A percentile compares a stretch with the other conserved stretches of the same genome.
These are phyloP conservation scores for Coriaria nepalensis DNA, from an alignment of 306 rosid species.

Conservation along the genomic window DNA sequence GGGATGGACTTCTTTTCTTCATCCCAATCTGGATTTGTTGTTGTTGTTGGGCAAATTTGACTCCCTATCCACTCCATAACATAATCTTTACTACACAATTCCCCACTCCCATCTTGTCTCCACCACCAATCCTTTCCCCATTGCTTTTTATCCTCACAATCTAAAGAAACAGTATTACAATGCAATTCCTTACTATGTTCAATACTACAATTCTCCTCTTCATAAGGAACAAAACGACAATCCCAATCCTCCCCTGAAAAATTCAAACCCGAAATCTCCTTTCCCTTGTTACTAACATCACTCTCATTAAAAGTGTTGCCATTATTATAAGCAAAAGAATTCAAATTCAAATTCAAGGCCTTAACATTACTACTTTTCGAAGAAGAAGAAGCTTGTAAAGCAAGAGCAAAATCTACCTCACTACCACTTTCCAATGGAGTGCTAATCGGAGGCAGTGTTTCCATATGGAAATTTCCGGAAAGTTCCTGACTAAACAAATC, in stretches of 20 bases:
- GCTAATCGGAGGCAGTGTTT: conserved; percentile 49
- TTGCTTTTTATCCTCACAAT: conserved; percentile 43
- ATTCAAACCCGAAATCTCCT: conserved; percentile 51
- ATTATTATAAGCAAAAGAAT: conserved; percentile 41
- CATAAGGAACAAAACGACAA: conserved; percentile 57
- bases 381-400: conserved; percentile 83
- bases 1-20: conserved; percentile 49
- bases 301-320: conserved; percentile 47
- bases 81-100: conserved; percentile 75
- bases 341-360: conserved; percentile 58
- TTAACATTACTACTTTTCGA: conserved; percentile 59
- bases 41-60: conserved; percentile 73
- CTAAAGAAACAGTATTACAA: conserved; percentile 33
- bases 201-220: conserved; percentile 62
- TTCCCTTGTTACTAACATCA: conserved; percentile 54
- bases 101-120: conserved; percentile 81
- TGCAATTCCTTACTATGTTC: conserved; percentile 66
- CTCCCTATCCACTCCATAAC: conserved; percentile 97
- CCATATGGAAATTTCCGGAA: conserved; percentile 66
- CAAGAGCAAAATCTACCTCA: conserved; percentile 94
- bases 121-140: conserved; percentile 99
- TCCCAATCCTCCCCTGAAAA: conserved; percentile 58
- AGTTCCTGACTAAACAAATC: conserved; percentile 91
- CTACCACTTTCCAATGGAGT: conserved; percentile 71
- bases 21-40: conserved; percentile 66